Evolutionary conservation across 768 basidiomycete species (phyloP).

Genomic region (Hortiboletus campestris): DNA sequence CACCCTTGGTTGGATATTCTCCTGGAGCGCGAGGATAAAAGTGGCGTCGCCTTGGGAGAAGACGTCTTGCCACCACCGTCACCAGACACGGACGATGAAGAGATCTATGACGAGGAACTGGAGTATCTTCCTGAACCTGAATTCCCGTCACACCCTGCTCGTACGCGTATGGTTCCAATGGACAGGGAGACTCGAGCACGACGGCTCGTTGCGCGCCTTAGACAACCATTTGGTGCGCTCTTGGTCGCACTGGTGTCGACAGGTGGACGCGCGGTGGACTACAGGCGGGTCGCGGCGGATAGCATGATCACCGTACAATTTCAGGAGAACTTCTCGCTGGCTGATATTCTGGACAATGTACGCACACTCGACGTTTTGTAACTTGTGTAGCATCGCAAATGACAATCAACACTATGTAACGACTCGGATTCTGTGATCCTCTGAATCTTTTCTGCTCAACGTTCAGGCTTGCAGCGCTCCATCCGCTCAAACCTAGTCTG

Average conservation of each 20-base stretch:
- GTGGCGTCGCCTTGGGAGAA: background rate
- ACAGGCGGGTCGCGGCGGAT: slow-evolving; percentile 7
- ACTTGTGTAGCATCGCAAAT: no score
- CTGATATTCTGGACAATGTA: background rate
- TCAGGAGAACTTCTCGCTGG: background rate
- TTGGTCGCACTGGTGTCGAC: background rate
- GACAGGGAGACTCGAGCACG: background rate
- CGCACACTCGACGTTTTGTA: no score
- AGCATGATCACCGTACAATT: background rate
- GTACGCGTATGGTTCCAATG: background rate
- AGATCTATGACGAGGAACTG: background rate
- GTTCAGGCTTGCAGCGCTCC: no score
- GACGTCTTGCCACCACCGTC: background rate
- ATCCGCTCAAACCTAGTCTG: no score
- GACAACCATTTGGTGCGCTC: slow-evolving; percentile 1
- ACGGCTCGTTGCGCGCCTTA: background rate
- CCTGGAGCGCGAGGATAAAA: background rate
- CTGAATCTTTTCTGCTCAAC: no score
- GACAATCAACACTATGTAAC: no score
- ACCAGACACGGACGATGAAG: background rate
- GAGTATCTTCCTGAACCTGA: background rate
- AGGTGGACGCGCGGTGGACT: background rate
- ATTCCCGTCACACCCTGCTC: background rate
- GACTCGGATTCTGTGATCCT: no score
- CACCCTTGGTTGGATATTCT: slow-evolving; percentile 5